Conservation (phyloP, 1,139 yeast species). For the Magnusiomyces suaveolens region DNA sequence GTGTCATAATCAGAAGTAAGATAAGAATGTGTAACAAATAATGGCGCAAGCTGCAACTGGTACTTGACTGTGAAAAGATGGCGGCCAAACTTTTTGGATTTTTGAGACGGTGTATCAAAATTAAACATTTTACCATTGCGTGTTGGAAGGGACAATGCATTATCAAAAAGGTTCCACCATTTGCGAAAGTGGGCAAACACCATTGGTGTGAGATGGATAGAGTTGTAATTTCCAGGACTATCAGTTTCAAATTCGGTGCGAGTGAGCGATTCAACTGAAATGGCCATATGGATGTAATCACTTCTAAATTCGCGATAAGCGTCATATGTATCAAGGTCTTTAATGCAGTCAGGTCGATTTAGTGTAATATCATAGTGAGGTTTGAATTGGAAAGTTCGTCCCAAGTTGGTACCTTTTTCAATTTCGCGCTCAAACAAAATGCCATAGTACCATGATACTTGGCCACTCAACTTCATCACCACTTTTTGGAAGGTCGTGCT, state of each 20-base stretch:
- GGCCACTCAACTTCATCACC: constrained; percentile 45
- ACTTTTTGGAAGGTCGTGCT: constrained; percentile 34
- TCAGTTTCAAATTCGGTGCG: constrained; percentile 20
- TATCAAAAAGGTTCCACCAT: constrained; percentile 79
- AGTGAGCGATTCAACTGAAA: constrained; percentile 48
- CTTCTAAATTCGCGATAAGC: constrained; percentile 74
- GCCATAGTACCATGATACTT: constrained; percentile 44
- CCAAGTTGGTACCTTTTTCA: constrained; percentile 16
- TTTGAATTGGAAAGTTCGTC: constrained; percentile 44
- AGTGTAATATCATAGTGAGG: constrained; percentile 67
- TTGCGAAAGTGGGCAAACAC: constrained; percentile 56
- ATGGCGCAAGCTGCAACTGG: constrained; percentile 60
- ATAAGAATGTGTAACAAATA: constrained; percentile 64
- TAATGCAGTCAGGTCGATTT: constrained; percentile 52
- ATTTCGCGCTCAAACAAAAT: constrained; percentile 39
- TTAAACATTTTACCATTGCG: constrained; percentile 63
- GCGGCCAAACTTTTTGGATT: constrained; percentile 56
- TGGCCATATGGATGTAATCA: constrained; percentile 67
- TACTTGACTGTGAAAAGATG: constrained; percentile 76
- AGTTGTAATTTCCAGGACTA: constrained; percentile 39
- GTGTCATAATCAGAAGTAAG: constrained; percentile 43
- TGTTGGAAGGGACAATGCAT: constrained; percentile 64
- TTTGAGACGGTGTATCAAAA: constrained; percentile 28
- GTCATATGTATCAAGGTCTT: constrained; percentile 45
- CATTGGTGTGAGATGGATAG: constrained; percentile 67